Percentiles rank a stretch among this genome's conserved stretches.
These are phyloP conservation scores for Globisporangium megalacanthum DNA, from an alignment of 352 stramenopile species.

Conservation along the genomic window DNA sequence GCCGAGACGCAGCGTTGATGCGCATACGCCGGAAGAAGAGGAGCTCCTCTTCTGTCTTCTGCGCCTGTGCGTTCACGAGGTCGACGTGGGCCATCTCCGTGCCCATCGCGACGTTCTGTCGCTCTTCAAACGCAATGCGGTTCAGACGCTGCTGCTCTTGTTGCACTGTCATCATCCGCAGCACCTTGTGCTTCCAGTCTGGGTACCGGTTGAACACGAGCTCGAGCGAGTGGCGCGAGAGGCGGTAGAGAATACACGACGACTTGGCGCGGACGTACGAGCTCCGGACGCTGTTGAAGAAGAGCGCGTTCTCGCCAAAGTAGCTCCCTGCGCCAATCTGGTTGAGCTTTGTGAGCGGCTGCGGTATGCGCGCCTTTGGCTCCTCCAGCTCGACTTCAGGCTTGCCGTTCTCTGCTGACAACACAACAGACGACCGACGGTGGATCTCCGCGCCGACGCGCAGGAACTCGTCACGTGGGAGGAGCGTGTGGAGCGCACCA, in stretches of 20 bases:
- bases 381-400: neutral
- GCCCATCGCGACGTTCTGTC: slow-evolving; percentile 26
- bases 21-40: slow-evolving; percentile 28
- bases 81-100: slow-evolving; percentile 29
- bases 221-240: slow-evolving; percentile 62
- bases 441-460: slow-evolving; percentile 21
- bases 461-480: slow-evolving; percentile 33
- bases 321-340: slow-evolving; percentile 45
- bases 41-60: slow-evolving; percentile 34
- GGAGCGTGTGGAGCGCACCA: slow-evolving; percentile 38
- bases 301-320: slow-evolving; percentile 67
- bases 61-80: slow-evolving; percentile 23
- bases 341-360: slow-evolving; percentile 41
- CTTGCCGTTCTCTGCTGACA: slow-evolving; percentile 2
- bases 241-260: slow-evolving; percentile 65
- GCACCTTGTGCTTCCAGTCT: slow-evolving; percentile 64
- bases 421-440: slow-evolving; percentile 5
- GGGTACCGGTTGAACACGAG: slow-evolving; percentile 66
- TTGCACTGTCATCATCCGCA: slow-evolving; percentile 55
- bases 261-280: slow-evolving; percentile 50
- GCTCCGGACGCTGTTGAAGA: slow-evolving; percentile 54
- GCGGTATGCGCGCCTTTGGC: neutral
- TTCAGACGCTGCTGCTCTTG: slow-evolving; percentile 46
- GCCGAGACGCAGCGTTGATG: slow-evolving; percentile 10
- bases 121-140: slow-evolving; percentile 33